These are phyloP conservation scores for Coriolopsis trogii DNA, from an alignment of 1,284 basidiomycete genomes.

Conservation along the genomic window DNA sequence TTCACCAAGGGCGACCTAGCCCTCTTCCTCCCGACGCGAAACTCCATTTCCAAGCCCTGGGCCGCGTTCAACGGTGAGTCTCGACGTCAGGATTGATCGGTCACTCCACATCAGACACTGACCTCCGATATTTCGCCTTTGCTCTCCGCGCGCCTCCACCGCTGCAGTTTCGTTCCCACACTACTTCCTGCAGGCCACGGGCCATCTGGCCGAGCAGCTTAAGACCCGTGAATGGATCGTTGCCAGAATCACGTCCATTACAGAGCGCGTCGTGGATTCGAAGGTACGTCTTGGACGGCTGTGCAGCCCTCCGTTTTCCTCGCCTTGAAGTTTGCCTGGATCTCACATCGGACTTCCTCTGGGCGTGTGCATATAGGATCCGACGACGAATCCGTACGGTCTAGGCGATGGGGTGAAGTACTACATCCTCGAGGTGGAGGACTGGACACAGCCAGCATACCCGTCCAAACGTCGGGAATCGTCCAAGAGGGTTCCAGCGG, in stretches of 20 bases:
- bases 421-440: slow-evolving; percentile 92
- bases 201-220: slow-evolving; percentile 82
- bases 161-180: slow-evolving; percentile 92
- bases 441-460: slow-evolving; percentile 79
- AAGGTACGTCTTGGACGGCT: slow-evolving; percentile 51
- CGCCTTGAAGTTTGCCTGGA: not conserved
- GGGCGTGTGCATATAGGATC: slow-evolving; percentile 50
- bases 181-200: slow-evolving; percentile 91
- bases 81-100: slow-evolving; percentile 22
- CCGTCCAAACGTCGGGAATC: slow-evolving; percentile 60
- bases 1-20: slow-evolving; percentile 94
- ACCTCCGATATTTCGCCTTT: slow-evolving; percentile 42
- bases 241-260: slow-evolving; percentile 87
- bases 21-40: slow-evolving; percentile 93
- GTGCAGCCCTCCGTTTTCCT: not conserved
- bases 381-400: slow-evolving; percentile 74
- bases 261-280: slow-evolving; percentile 82
- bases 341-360: not conserved
- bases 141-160: slow-evolving; percentile 13
- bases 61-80: slow-evolving; percentile 91
- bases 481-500: slow-evolving; percentile 52
- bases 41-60: slow-evolving; percentile 91
- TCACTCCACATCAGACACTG: slow-evolving; percentile 17
- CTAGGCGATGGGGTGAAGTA: slow-evolving; percentile 91
- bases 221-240: slow-evolving; percentile 93